Evolutionary conservation across 768 basidiomycete species (phyloP).

Genomic region (Naganishia randhawae): DNA sequence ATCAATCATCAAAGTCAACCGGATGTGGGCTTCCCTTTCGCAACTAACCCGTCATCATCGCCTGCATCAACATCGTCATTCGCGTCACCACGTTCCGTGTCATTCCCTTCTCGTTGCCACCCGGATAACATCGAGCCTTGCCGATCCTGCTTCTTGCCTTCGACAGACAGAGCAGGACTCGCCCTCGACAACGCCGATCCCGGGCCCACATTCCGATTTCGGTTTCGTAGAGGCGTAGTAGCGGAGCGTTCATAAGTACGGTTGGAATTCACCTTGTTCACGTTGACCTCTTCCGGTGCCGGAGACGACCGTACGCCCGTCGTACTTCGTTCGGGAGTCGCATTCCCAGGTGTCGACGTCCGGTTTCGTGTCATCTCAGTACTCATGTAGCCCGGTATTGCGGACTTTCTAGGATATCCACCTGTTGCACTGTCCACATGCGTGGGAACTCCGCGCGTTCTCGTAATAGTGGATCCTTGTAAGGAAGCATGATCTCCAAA

Average conservation of each 20-base stretch:
- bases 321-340: background rate
- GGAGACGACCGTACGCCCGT: background rate
- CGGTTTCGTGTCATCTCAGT: constrained; percentile 21
- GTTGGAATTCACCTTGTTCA: background rate
- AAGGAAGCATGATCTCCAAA: background rate
- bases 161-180: background rate
- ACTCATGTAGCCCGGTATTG: constrained; percentile 5
- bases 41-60: background rate
- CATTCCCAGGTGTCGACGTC: background rate
- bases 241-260: background rate
- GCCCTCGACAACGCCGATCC: background rate
- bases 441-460: background rate
- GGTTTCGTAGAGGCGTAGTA: background rate
- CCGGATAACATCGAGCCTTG: background rate
- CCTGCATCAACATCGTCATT: background rate
- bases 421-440: background rate
- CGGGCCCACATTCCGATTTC: constrained; percentile 1
- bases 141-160: background rate
- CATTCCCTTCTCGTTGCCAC: background rate
- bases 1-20: too few species aligned
- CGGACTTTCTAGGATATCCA: background rate
- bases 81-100: background rate
- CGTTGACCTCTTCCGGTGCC: background rate
- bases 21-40: too few species aligned
- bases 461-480: background rate